phyloP scores from a whole-genome alignment of 495 filamentous ascomycete species.

The Hypoxylon fragiforme region DNA sequence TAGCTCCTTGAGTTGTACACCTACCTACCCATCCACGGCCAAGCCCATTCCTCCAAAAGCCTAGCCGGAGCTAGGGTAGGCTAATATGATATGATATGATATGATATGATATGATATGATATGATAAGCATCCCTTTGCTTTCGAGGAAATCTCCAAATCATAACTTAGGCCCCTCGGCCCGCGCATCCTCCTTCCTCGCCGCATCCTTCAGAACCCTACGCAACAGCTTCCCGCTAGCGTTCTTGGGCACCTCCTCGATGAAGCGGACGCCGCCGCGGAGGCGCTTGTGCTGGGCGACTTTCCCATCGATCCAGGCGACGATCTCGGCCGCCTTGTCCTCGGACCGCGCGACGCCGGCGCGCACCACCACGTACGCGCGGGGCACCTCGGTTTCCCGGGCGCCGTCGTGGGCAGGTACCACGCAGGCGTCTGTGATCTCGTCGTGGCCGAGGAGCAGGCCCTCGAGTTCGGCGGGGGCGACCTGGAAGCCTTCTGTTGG shows the following conservation, averaged over 20 bases:
- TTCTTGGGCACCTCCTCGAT: conserved; percentile 85
- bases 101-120: neutral
- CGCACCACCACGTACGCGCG: conserved; percentile 77
- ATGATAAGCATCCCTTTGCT: too few relatives aligned
- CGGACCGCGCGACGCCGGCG: conserved; percentile 50
- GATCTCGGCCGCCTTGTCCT: conserved; percentile 64
- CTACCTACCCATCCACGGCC: too few relatives aligned
- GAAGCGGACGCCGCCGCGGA: conserved; percentile 83
- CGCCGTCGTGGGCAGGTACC: conserved; percentile 72
- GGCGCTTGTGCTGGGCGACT: conserved; percentile 62
- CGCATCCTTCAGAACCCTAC: conserved; percentile 60
- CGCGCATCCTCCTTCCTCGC: conserved; percentile 39
- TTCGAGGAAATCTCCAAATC: too few relatives aligned
- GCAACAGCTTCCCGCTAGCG: conserved; percentile 83
- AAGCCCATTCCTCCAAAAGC: too few relatives aligned
- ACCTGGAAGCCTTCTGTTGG: conserved; percentile 83
- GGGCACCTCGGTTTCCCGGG: conserved; percentile 78
- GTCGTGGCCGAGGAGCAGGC: conserved; percentile 68
- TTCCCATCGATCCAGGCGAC: conserved; percentile 60
- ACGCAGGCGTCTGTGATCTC: conserved; percentile 85
- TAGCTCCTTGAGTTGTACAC: too few relatives aligned
- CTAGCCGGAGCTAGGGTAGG: too few relatives aligned
- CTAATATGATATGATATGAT: neutral
- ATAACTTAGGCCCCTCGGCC: conserved; percentile 34
- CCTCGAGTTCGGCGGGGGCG: conserved; percentile 84